A percentile compares a stretch with the other conserved stretches of the same genome.
Conservation (phyloP, 805 yeast species). For the Soucietia sequanensis region DNA sequence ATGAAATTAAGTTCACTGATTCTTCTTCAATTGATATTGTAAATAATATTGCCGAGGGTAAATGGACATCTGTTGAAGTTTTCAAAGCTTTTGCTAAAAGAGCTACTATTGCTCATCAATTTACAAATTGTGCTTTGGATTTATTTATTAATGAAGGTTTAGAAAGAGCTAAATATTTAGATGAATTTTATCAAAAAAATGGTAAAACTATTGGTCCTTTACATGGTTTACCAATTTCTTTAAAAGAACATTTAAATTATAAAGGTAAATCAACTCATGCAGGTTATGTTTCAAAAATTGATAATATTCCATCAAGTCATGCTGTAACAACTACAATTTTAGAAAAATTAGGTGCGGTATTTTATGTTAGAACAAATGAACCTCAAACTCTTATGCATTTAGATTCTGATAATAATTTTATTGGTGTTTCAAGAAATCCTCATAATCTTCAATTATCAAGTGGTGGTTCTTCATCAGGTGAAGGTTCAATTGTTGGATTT, state of each 20-base stretch:
- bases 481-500: slow-evolving; percentile 41
- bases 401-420: slow-evolving; percentile 39
- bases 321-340: slow-evolving; percentile 30
- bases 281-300: slow-evolving; percentile 36
- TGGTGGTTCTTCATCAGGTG: slow-evolving; percentile 47
- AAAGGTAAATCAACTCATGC: slow-evolving; percentile 37
- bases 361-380: slow-evolving; percentile 43
- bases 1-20: slow-evolving; percentile 40
- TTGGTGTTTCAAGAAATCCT: slow-evolving; percentile 39
- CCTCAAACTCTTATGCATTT: slow-evolving; percentile 48
- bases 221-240: slow-evolving; percentile 65
- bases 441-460: slow-evolving; percentile 36
- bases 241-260: slow-evolving; percentile 50
- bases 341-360: slow-evolving; percentile 42
- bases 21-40: slow-evolving; percentile 25
- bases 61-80: slow-evolving; percentile 34
- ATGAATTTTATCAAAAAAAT: slow-evolving; percentile 43
- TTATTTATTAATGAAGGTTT: slow-evolving; percentile 59
- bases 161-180: slow-evolving; percentile 53
- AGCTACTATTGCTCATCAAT: slow-evolving; percentile 42
- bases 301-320: slow-evolving; percentile 27
- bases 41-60: slow-evolving; percentile 30
- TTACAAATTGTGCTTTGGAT: slow-evolving; percentile 43
- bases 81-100: slow-evolving; percentile 43
- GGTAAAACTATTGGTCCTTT: slow-evolving; percentile 59